These are phyloP conservation scores for Coprinopsis sp. DNA, from an alignment of 768 basidiomycete species.

Conservation along the genomic window DNA sequence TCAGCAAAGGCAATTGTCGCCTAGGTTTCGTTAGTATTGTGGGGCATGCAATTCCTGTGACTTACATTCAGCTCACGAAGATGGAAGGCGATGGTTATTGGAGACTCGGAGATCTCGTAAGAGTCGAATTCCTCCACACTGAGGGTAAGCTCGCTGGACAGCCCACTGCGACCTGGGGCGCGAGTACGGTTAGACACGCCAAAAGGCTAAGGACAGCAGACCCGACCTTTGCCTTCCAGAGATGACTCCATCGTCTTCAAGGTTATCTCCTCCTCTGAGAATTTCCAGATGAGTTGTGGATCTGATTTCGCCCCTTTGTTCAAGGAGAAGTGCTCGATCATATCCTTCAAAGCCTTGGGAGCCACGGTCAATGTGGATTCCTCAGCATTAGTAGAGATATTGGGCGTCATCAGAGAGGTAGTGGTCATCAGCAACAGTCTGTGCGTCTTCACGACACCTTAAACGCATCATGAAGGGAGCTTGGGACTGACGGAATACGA, in stretches of 20 bases:
- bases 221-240: constrained; percentile 57
- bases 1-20: constrained; percentile 80
- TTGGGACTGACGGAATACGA: neutral
- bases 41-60: neutral
- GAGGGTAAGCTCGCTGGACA: constrained; percentile 73
- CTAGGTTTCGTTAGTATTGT: constrained; percentile 32
- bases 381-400: constrained; percentile 49
- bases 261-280: constrained; percentile 60
- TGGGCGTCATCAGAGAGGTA: constrained; percentile 58
- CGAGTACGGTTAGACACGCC: neutral
- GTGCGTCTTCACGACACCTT: constrained; percentile 83
- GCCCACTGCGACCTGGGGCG: constrained; percentile 47
- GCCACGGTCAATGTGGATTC: constrained; percentile 71
- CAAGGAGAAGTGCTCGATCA: constrained; percentile 77
- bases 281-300: constrained; percentile 80
- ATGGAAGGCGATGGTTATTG: constrained; percentile 73
- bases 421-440: constrained; percentile 58
- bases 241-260: constrained; percentile 67
- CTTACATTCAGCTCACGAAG: constrained; percentile 78
- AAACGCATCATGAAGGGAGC: constrained; percentile 1
- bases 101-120: constrained; percentile 60
- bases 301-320: constrained; percentile 61
- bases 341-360: constrained; percentile 66
- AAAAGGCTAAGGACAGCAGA: neutral
- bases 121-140: constrained; percentile 77